Base-by-base conservation (phyloP, 345 rosid species). In the Rhodomyrtus tomentosa region DNA sequence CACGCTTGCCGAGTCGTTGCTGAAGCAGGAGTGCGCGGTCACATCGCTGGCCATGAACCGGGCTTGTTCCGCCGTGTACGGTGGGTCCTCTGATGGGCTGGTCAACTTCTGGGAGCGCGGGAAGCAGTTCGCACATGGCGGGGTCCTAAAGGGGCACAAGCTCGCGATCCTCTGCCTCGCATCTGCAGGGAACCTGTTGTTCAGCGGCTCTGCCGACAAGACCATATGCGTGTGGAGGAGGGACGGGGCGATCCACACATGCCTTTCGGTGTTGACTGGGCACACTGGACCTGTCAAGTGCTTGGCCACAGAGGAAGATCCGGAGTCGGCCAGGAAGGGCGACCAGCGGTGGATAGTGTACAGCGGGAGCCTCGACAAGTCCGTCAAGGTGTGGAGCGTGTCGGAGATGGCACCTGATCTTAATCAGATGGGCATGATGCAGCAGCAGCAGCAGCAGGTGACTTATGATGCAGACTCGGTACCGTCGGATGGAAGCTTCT, bases 161-260 rank as follows among this genome's bases (percentile, higher is more conserved):
- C 92, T 95, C 7, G 99, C 99, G 9, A 95, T 96, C 68, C 94
- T 96, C 38, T 95, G 99, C 85, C 91, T 96, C 6, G 90, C 88
- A 36, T 91, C 96, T 8, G 93, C 95, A 18, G 98, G 97, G 73
- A 93, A 87, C 83, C 87, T 95, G 88, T 90, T 95, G 84, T 93
- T 96, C 84, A 96, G 96, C 80, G 99, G 98, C 15, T 96, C 98
- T 15, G 99, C 99, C 22, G 99, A 96, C 88, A 96, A 95, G 90
- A 96, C 97, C 52, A 95, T 96, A 85, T 94, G 99, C 82, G 96
- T 94, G 82, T 95, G 99, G 99, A 88, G 94, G 83, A 91, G 92
- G 89, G 98, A 94, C 32, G 96, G 90, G 10, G 83, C 82, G 73
- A 88, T 92, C 62, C 98, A 96, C 90, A 92, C 97, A 42, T 93